Percentiles rank a stretch among this genome's conserved stretches.
These are phyloP conservation scores for Globisporangium camurandrum DNA, from an alignment of 352 stramenopile genomes.

Conservation along the genomic window DNA sequence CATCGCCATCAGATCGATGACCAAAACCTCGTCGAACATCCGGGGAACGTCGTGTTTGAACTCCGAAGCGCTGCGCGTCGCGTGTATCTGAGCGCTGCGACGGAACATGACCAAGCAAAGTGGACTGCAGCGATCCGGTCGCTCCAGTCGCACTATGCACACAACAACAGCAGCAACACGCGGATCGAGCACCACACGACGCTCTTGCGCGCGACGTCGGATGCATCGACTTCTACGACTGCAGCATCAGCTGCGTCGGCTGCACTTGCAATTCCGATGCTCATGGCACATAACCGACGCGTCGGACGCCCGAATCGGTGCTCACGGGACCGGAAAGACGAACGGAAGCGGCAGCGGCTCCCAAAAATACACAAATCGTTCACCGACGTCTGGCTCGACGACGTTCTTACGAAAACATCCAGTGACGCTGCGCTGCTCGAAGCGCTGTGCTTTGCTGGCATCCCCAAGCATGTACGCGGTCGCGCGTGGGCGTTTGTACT, in stretches of 20 bases:
- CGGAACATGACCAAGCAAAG: constrained; percentile 56
- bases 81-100: constrained; percentile 66
- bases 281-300: constrained; percentile 22
- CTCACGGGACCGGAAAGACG: constrained; percentile 57
- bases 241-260: constrained; percentile 33
- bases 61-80: constrained; percentile 38
- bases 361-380: constrained; percentile 71
- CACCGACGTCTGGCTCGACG: constrained; percentile 65
- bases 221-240: constrained; percentile 22
- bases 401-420: constrained; percentile 31
- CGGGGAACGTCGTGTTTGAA: constrained; percentile 75
- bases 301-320: constrained; percentile 14
- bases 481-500: constrained; percentile 75
- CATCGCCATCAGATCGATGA: constrained; percentile 51
- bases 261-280: constrained; percentile 9
- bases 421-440: constrained; percentile 29
- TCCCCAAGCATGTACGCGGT: constrained; percentile 76
- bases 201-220: constrained; percentile 33
- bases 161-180: no score
- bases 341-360: constrained; percentile 50
- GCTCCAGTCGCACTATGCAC: constrained; percentile 31
- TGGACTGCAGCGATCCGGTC: constrained; percentile 56
- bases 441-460: constrained; percentile 69
- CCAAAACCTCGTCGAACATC: constrained; percentile 70
- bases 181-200: constrained; percentile 7